Conservation (phyloP, 176 grass and related monocot genomes). For the Hyparrhenia diplandra region DNA sequence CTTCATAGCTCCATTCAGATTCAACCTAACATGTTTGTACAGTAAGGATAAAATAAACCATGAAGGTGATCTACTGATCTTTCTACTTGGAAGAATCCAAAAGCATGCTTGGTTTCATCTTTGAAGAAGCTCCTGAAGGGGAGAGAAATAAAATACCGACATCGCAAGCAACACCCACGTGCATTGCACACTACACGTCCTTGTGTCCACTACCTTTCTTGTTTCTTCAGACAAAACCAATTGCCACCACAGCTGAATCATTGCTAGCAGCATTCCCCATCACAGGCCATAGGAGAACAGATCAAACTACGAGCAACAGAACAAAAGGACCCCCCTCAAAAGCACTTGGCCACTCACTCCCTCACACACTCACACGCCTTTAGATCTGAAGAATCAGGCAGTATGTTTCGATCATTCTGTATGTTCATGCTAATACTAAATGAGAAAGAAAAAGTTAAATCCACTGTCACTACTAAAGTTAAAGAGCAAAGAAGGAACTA, state of each 20-base stretch:
- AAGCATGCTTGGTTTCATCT: conserved; percentile 14
- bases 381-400: conserved; percentile 41
- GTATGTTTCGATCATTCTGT: conserved; percentile 22
- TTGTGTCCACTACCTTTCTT: conserved; percentile 30
- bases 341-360: conserved; percentile 32
- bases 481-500: conserved; percentile 8
- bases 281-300: conserved; percentile 3
- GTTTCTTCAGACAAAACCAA: conserved; percentile 32
- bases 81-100: conserved; percentile 27
- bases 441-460: conserved; percentile 19
- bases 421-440: neutral
- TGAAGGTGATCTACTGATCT: neutral
- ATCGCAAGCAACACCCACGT: conserved; percentile 47
- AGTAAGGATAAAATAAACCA: neutral
- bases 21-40: neutral
- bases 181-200: conserved; percentile 23
- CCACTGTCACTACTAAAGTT: neutral
- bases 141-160: conserved; percentile 12
- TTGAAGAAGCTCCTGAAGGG: conserved; percentile 19
- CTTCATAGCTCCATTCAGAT: neutral
- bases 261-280: conserved; percentile 33
- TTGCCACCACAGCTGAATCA: conserved; percentile 23
- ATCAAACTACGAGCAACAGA: conserved; percentile 26
- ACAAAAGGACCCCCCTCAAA: conserved; percentile 46
- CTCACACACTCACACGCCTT: neutral